These are phyloP conservation scores for Candida schatavii DNA, from an alignment of 805 yeast species.

Conservation along the genomic window DNA sequence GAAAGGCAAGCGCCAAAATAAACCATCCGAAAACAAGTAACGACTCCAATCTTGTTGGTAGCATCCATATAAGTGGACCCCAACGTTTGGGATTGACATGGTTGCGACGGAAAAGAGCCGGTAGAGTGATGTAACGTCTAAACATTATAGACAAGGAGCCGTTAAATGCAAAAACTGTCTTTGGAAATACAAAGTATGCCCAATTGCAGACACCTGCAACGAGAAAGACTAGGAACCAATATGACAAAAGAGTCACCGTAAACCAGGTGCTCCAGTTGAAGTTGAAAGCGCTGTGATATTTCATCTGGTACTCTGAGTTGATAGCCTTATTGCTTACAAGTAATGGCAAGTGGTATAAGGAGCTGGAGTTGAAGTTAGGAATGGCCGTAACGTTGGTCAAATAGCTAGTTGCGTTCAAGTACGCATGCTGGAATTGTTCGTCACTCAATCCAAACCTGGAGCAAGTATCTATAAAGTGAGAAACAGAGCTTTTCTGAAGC, in stretches of 20 bases:
- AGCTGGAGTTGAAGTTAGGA: conserved; percentile 1
- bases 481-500: conserved; percentile 22
- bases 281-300: neutral
- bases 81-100: conserved; percentile 11
- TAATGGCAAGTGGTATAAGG: conserved; percentile 17
- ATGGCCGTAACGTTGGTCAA: neutral
- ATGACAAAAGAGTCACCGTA: conserved; percentile 34
- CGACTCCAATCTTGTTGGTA: conserved; percentile 52
- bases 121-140: conserved; percentile 16
- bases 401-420: neutral
- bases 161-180: conserved; percentile 10
- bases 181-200: conserved; percentile 22
- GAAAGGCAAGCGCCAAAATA: conserved; percentile 14
- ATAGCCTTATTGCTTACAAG: conserved; percentile 14
- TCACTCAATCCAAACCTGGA: conserved; percentile 7
- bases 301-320: conserved; percentile 6
- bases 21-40: conserved; percentile 36
- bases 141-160: conserved; percentile 17
- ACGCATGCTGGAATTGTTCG: neutral
- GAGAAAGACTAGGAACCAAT: conserved; percentile 39
- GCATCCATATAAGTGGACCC: conserved; percentile 7
- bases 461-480: conserved; percentile 26
- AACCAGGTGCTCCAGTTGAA: conserved; percentile 25
- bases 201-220: conserved; percentile 25
- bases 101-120: conserved; percentile 15